Percentiles rank a stretch among this genome's conserved stretches.
Evolutionary conservation across 2,329 filamentous ascomycete genomes (phyloP).

Genomic region (Phaeosphaeria sp.): DNA sequence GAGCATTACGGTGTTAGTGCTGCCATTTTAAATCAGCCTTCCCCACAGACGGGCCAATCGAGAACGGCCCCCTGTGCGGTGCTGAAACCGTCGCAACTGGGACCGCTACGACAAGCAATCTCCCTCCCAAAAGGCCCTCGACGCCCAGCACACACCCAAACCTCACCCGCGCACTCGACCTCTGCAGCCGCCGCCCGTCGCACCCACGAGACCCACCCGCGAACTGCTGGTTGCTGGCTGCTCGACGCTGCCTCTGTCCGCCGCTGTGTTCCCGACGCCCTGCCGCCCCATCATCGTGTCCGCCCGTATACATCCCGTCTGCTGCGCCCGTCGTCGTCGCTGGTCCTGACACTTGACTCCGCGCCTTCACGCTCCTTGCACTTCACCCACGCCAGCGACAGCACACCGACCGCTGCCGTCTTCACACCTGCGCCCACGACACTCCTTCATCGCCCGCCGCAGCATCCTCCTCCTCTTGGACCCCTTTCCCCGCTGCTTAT

Average conservation of each 20-base stretch:
- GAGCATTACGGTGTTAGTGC: not conserved
- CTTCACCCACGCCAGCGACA: not conserved
- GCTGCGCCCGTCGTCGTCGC: slow-evolving; percentile 8
- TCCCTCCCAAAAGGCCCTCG: slow-evolving; percentile 23
- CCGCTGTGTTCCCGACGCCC: not conserved
- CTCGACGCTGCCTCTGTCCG: slow-evolving; percentile 6
- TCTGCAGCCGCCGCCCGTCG: slow-evolving; percentile 23
- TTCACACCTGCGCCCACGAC: not conserved
- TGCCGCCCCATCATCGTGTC: not conserved
- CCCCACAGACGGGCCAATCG: slow-evolving; percentile 18
- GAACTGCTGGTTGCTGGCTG: slow-evolving; percentile 14
- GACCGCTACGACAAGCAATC: slow-evolving; percentile 4
- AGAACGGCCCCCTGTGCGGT: slow-evolving; percentile 11
- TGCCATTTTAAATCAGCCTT: slow-evolving; percentile 31
- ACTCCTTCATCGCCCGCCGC: slow-evolving; percentile 1
- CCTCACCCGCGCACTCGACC: slow-evolving; percentile 14
- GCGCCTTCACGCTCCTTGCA: slow-evolving; percentile 9
- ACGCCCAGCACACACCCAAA: slow-evolving; percentile 14
- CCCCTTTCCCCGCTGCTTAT: slow-evolving; percentile 58
- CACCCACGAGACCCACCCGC: slow-evolving; percentile 4
- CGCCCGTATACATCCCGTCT: slow-evolving; percentile 4
- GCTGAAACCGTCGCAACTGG: slow-evolving; percentile 35
- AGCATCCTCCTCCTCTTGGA: not conserved
- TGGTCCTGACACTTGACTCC: slow-evolving; percentile 11
- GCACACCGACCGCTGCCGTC: not conserved